Conservation (phyloP, 2,329 filamentous ascomycete species). For the Penicillium psychrosexuale region DNA sequence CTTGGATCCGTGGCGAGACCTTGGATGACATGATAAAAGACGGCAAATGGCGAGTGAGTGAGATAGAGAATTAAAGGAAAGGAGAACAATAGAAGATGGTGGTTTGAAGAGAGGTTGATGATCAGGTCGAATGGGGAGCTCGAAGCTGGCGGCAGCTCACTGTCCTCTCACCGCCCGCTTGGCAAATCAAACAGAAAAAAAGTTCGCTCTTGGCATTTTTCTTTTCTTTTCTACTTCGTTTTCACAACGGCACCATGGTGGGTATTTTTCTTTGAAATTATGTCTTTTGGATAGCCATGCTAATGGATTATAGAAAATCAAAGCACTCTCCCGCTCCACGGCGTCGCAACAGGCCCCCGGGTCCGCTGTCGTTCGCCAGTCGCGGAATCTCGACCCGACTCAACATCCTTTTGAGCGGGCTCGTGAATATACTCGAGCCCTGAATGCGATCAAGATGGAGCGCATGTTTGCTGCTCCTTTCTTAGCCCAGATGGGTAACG, state of each 20-base stretch:
- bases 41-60: not conserved
- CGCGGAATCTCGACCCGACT: constrained; percentile 67
- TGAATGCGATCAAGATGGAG: constrained; percentile 87
- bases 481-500: constrained; percentile 78
- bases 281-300: not conserved
- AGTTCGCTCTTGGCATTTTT: constrained; percentile 22
- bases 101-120: constrained; percentile 21
- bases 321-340: constrained; percentile 49
- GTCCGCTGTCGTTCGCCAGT: constrained; percentile 44
- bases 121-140: constrained; percentile 22
- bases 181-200: constrained; percentile 36
- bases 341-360: constrained; percentile 49
- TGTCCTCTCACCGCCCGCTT: constrained; percentile 32
- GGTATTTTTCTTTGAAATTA: constrained; percentile 11
- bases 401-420: constrained; percentile 89
- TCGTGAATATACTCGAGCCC: constrained; percentile 73
- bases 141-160: constrained; percentile 29
- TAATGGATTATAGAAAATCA: constrained; percentile 52
- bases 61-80: constrained; percentile 1
- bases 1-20: constrained; percentile 68
- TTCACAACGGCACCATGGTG: constrained; percentile 30
- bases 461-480: constrained; percentile 88
- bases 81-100: constrained; percentile 6
- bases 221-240: constrained; percentile 13
- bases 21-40: constrained; percentile 47